Evolutionary conservation across 371 early-diverging fungal genomes (phyloP).

Genomic region (Smittium culicis): DNA sequence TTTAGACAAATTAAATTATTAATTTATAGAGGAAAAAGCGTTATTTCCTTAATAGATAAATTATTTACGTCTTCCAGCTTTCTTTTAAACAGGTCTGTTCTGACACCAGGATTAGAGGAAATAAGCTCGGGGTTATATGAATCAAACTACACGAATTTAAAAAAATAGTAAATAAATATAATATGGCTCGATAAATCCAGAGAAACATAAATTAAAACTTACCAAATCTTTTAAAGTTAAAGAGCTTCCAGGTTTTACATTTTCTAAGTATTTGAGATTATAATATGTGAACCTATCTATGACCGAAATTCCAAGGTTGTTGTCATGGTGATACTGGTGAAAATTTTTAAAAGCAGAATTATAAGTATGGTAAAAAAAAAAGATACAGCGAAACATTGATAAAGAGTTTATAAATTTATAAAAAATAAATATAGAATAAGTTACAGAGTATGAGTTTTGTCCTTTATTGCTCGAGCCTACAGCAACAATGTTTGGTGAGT

Average conservation of each 20-base stretch:
- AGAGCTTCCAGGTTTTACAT: conserved; percentile 28
- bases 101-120: conserved; percentile 65
- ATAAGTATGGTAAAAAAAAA: neutral
- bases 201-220: neutral
- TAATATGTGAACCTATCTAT: conserved; percentile 94
- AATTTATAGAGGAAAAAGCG: conserved; percentile 6
- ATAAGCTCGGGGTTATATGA: conserved; percentile 60
- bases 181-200: neutral
- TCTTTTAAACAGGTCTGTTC: conserved; percentile 65
- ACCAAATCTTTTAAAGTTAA: conserved; percentile 8
- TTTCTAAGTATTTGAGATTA: conserved; percentile 76
- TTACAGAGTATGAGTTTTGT: conserved; percentile 86
- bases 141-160: conserved; percentile 35
- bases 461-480: conserved; percentile 73
- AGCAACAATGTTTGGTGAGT: conserved; percentile 81
- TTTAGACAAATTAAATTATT: conserved; percentile 34
- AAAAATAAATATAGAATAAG: too few species aligned
- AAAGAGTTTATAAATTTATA: neutral
- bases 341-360: conserved; percentile 1
- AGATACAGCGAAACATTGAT: neutral
- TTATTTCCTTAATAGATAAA: neutral
- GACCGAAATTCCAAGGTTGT: conserved; percentile 86
- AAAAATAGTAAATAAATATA: neutral
- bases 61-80: conserved; percentile 27
- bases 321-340: conserved; percentile 60